These are phyloP conservation scores for Escallonia herrerae DNA, from an alignment of 129 eudicot species.

Conservation along the genomic window DNA sequence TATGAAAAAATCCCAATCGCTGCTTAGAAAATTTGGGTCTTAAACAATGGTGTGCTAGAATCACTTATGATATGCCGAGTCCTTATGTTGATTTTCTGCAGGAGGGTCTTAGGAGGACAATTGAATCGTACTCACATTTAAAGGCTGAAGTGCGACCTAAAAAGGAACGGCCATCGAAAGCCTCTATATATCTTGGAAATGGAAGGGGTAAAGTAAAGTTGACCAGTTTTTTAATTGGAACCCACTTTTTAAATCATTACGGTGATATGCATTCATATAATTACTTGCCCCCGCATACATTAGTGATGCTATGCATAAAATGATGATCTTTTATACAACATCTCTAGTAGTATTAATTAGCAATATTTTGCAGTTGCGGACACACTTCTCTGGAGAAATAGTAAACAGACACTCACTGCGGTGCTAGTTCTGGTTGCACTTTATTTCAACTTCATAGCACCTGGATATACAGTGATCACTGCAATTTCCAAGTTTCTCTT, in stretches of 20 bases:
- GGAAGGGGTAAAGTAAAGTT: constrained; percentile 46
- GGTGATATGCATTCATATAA: too few relatives aligned
- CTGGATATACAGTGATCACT: constrained; percentile 61
- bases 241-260: too few relatives aligned
- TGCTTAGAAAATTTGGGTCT: not conserved
- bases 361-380: constrained; percentile 64
- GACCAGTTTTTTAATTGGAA: not conserved
- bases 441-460: constrained; percentile 54
- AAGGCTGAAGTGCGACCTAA: constrained; percentile 49
- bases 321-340: not conserved
- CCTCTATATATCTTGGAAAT: constrained; percentile 57
- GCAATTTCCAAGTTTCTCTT: constrained; percentile 54
- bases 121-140: constrained; percentile 79
- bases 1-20: too few relatives aligned
- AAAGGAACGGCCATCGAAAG: constrained; percentile 71
- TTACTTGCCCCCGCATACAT: too few relatives aligned
- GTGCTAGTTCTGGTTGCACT: constrained; percentile 44
- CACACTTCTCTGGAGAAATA: constrained; percentile 79
- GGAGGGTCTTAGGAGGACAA: constrained; percentile 88
- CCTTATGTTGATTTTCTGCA: constrained; percentile 27
- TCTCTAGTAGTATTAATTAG: not conserved
- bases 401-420: constrained; percentile 42
- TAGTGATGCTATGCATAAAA: not conserved
- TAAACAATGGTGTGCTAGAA: not conserved
- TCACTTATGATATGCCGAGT: not conserved